Evolutionary conservation across 305 asterid genomes (phyloP).

Genomic region (Salvia sclarea): DNA sequence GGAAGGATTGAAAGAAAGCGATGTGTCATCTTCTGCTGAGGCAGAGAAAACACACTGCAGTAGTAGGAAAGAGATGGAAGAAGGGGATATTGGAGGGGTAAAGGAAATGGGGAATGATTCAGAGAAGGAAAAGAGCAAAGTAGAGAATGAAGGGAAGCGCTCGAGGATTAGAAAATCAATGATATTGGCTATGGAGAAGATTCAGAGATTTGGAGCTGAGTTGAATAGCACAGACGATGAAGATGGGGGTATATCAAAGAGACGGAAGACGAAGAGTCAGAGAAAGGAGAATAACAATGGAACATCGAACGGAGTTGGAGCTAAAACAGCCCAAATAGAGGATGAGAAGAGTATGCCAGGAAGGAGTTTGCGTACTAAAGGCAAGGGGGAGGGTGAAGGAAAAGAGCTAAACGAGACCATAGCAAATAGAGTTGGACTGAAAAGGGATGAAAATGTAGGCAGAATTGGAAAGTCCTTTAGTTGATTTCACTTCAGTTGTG

Average conservation of each 20-base stretch:
- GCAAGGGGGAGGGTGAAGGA: not conserved
- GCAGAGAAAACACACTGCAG: too few species aligned
- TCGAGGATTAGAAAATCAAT: not conserved
- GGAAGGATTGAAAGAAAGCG: too few species aligned
- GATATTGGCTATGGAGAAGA: not conserved
- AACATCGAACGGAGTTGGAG: too few species aligned
- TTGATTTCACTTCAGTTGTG: not conserved
- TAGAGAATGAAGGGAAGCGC: not conserved
- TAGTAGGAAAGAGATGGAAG: too few species aligned
- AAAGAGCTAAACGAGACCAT: not conserved
- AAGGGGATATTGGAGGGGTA: too few species aligned
- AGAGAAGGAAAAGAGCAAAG: not conserved
- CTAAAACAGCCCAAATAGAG: not conserved
- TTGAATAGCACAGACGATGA: not conserved
- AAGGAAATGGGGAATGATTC: too few species aligned
- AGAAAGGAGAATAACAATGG: too few species aligned
- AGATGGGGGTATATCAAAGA: not conserved
- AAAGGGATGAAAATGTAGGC: slow-evolving; percentile 30
- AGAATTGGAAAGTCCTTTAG: not conserved
- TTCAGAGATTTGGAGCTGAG: not conserved
- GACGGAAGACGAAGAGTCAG: not conserved
- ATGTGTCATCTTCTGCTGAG: too few species aligned
- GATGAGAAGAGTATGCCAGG: not conserved
- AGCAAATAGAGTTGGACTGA: slow-evolving; percentile 12
- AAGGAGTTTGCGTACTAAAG: not conserved